Percentiles rank a stretch among this genome's conserved stretches.
These are phyloP conservation scores for Cordyceps militaris DNA, from an alignment of 2,329 filamentous ascomycete genomes.

Conservation along the genomic window DNA sequence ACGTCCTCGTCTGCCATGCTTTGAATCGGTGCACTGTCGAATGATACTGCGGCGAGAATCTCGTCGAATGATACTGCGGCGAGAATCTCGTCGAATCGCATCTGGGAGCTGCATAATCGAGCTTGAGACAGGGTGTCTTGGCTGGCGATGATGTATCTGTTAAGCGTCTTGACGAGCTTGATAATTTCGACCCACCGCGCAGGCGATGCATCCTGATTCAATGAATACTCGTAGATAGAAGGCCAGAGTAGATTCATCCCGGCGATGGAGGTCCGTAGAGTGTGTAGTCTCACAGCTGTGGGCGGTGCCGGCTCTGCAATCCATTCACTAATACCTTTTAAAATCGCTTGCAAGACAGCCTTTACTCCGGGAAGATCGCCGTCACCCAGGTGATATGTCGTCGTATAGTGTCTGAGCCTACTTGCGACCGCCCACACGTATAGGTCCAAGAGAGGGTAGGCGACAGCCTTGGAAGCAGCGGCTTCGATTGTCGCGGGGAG, in stretches of 20 bases:
- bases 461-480: conserved; percentile 26
- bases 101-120: not conserved
- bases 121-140: not conserved
- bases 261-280: conserved; percentile 17
- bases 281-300: conserved; percentile 19
- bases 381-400: conserved; percentile 16
- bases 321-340: conserved; percentile 18
- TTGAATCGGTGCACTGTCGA: conserved; percentile 10
- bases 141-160: not conserved
- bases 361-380: conserved; percentile 5
- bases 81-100: conserved; percentile 11
- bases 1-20: conserved; percentile 24
- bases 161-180: not conserved
- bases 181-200: not conserved
- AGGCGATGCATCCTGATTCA: not conserved
- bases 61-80: conserved; percentile 3
- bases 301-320: conserved; percentile 3
- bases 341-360: conserved; percentile 16
- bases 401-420: conserved; percentile 25
- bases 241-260: conserved; percentile 17
- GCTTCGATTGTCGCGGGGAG: conserved; percentile 45
- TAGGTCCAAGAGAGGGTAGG: conserved; percentile 44
- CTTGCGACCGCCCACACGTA: conserved; percentile 38
- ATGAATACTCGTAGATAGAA: conserved; percentile 14
- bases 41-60: conserved; percentile 6